Conservation (phyloP, 2,329 filamentous ascomycete species). For the Botryotinia convoluta region DNA sequence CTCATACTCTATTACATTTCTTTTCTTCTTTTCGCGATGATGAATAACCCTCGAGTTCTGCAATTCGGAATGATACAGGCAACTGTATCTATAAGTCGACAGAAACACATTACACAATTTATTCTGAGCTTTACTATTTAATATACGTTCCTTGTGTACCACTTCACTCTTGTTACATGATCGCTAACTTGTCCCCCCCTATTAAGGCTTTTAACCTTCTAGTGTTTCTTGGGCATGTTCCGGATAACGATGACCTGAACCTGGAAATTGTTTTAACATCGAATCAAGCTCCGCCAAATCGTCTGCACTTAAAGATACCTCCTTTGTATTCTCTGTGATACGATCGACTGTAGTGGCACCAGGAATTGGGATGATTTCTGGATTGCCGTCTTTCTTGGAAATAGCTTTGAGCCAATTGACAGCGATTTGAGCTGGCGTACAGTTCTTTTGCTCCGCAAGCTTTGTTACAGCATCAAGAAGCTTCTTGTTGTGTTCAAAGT, state of each 20-base stretch:
- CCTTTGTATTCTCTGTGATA: conserved; percentile 58
- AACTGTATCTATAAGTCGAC: conserved; percentile 31
- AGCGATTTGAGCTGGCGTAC: conserved; percentile 62
- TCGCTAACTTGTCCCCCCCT: not conserved
- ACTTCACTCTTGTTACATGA: not conserved
- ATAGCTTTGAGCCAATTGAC: conserved; percentile 52
- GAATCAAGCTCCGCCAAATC: conserved; percentile 52
- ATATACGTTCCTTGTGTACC: not conserved
- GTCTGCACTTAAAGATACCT: conserved; percentile 48
- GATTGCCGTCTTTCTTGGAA: conserved; percentile 35
- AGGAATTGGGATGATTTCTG: conserved; percentile 61
- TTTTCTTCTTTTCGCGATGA: conserved; percentile 24
- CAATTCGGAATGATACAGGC: conserved; percentile 34
- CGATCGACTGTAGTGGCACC: conserved; percentile 57
- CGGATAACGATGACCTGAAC: conserved; percentile 50
- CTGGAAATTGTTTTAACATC: conserved; percentile 48
- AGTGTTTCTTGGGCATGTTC: not conserved
- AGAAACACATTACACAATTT: conserved; percentile 35
- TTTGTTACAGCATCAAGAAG: conserved; percentile 57
- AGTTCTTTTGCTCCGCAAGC: conserved; percentile 58
- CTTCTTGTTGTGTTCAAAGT: conserved; percentile 62
- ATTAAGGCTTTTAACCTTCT: not conserved
- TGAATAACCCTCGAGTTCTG: conserved; percentile 36
- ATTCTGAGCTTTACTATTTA: conserved; percentile 7
- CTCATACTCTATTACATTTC: not conserved